Conservation (phyloP, 2,329 filamentous ascomycete genomes). For the Calonectria henricotiae region DNA sequence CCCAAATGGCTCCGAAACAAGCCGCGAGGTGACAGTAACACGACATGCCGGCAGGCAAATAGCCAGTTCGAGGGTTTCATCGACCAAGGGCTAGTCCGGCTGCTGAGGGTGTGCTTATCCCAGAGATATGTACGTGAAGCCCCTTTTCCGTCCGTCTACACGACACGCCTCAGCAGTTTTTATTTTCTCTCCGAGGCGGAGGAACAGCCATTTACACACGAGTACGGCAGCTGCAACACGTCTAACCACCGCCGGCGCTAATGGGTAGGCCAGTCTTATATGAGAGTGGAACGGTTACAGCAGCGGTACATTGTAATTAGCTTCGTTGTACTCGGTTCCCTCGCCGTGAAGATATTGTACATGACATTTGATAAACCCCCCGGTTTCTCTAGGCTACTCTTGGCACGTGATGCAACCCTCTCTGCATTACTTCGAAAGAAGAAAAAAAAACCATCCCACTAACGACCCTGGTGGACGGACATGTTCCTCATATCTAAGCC, state of each 20-base stretch:
- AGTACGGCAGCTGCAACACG: background rate
- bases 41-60: slow-evolving; percentile 15
- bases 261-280: background rate
- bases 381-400: background rate
- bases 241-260: background rate
- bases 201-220: background rate
- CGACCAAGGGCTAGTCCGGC: background rate
- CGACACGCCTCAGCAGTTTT: slow-evolving; percentile 14
- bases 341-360: background rate
- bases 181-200: background rate
- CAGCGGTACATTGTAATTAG: background rate
- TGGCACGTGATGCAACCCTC: slow-evolving; percentile 9
- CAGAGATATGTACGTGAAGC: slow-evolving; percentile 7
- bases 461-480: background rate
- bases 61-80: slow-evolving; percentile 9
- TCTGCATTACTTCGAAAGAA: background rate
- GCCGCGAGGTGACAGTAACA: background rate
- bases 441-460: background rate
- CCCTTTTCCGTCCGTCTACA: background rate
- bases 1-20: background rate
- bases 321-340: no score
- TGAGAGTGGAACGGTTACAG: slow-evolving; percentile 13
- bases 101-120: slow-evolving; percentile 11
- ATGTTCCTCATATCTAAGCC: slow-evolving; percentile 4
- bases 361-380: no score